These are phyloP conservation scores for Wickerhamiella hasegawae DNA, from an alignment of 805 yeast genomes.

Conservation along the genomic window DNA sequence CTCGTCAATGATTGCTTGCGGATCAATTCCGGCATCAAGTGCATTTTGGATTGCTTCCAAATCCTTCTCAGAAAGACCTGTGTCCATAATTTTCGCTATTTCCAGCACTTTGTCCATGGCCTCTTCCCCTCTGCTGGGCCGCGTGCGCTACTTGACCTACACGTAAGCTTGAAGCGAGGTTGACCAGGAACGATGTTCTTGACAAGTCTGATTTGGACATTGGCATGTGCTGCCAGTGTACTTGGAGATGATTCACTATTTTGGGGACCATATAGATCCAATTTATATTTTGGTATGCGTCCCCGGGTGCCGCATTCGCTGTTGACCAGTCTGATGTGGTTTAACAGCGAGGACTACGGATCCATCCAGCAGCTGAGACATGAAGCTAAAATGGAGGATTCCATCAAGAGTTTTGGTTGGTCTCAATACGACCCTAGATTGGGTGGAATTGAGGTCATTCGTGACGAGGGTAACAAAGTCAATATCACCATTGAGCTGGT, in stretches of 20 bases:
- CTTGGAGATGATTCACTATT: conserved; percentile 30
- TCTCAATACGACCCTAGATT: conserved; percentile 66
- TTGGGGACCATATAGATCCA: conserved; percentile 93
- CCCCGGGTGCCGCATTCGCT: conserved; percentile 69
- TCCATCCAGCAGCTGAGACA: conserved; percentile 51
- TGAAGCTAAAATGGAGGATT: conserved; percentile 56
- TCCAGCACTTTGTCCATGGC: conserved; percentile 11
- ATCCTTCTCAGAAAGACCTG: conserved; percentile 15
- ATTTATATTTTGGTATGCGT: conserved; percentile 69
- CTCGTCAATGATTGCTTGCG: conserved; percentile 17
- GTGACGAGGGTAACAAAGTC: conserved; percentile 48
- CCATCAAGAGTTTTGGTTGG: conserved; percentile 70
- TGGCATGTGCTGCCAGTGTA: neutral
- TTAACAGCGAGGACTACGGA: conserved; percentile 39
- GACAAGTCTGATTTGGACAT: no score
- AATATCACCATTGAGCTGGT: conserved; percentile 57
- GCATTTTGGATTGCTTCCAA: conserved; percentile 15
- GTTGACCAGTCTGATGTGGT: conserved; percentile 79
- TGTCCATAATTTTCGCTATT: conserved; percentile 19
- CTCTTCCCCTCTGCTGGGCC: no score
- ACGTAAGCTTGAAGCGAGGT: no score
- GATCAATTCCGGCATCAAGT: conserved; percentile 20
- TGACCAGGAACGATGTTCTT: no score
- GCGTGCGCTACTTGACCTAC: no score
- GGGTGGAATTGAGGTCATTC: conserved; percentile 70